Percentiles rank a stretch among this genome's conserved stretches.
Conservation (phyloP, 2,329 filamentous ascomycete genomes). For the Hymenoscyphus infarciens region DNA sequence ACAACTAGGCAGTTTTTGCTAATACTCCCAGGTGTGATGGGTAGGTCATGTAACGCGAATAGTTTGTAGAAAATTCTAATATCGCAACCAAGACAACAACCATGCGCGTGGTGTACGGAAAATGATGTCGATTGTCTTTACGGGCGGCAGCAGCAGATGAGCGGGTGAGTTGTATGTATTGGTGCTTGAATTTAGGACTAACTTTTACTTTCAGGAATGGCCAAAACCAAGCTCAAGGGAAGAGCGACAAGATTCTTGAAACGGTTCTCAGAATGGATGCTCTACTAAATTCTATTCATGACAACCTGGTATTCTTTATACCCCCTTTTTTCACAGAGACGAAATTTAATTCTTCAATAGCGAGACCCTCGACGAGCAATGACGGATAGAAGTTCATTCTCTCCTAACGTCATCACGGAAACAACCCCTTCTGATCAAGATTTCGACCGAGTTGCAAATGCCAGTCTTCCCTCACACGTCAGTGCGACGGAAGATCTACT, state of each 20-base stretch:
- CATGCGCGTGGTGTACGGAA: slow-evolving; percentile 24
- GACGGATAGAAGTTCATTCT: slow-evolving; percentile 8
- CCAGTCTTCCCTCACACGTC: slow-evolving; percentile 22
- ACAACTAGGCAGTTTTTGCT: not conserved
- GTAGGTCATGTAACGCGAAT: no score
- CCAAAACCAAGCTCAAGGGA: slow-evolving; percentile 40
- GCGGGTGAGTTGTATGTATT: slow-evolving; percentile 1
- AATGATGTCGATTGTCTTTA: slow-evolving; percentile 26
- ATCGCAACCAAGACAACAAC: slow-evolving; percentile 10
- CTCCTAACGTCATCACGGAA: slow-evolving; percentile 17
- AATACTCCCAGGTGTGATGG: slow-evolving; percentile 20
- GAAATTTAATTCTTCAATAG: slow-evolving; percentile 2
- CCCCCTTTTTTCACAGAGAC: not conserved
- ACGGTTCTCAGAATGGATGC: slow-evolving; percentile 47
- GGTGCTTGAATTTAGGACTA: not conserved
- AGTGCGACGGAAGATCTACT: slow-evolving; percentile 25
- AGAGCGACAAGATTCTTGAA: slow-evolving; percentile 50
- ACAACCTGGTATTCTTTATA: slow-evolving; percentile 16
- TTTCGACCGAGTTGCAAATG: slow-evolving; percentile 23
- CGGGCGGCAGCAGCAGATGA: slow-evolving; percentile 18
- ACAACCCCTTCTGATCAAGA: slow-evolving; percentile 20
- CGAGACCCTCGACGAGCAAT: slow-evolving; percentile 15
- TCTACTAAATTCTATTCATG: slow-evolving; percentile 35
- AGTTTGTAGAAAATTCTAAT: no score
- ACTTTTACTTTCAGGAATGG: not conserved